Evolutionary conservation across 768 basidiomycete genomes (phyloP).

Genomic region (Panellus pusillus): DNA sequence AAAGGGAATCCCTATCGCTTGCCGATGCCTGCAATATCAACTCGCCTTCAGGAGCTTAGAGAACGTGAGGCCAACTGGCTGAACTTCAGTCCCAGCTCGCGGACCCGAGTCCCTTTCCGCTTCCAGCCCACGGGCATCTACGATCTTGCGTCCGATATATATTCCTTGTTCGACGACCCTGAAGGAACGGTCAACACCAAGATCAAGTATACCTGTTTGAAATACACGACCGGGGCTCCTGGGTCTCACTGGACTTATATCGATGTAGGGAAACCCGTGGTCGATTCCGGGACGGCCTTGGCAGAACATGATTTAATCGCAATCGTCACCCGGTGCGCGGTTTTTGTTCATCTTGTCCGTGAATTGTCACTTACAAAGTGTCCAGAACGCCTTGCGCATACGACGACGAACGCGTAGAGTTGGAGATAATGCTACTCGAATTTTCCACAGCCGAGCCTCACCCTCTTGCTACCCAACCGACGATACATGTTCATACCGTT

Average conservation of each 20-base stretch:
- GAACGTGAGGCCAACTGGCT: conserved; percentile 4
- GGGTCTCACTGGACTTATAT: not conserved
- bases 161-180: not conserved
- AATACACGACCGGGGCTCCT: not conserved
- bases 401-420: not conserved
- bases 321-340: conserved; percentile 8
- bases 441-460: conserved; percentile 12
- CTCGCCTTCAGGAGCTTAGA: not conserved
- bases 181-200: not conserved
- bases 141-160: conserved; percentile 2
- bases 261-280: conserved; percentile 1
- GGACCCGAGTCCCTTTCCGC: not conserved
- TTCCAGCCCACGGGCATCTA: not conserved
- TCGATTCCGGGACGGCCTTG: conserved; percentile 13
- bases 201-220: not conserved
- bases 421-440: not conserved
- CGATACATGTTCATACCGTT: not conserved
- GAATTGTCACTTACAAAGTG: not conserved
- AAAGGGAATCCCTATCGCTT: not conserved
- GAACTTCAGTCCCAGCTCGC: not conserved
- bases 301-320: conserved; percentile 19
- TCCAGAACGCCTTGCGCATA: not conserved
- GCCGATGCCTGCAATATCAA: not conserved
- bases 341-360: not conserved
- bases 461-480: conserved; percentile 1